These are phyloP conservation scores for Globisporangium splendens DNA, from an alignment of 352 stramenopile species.

Conservation along the genomic window DNA sequence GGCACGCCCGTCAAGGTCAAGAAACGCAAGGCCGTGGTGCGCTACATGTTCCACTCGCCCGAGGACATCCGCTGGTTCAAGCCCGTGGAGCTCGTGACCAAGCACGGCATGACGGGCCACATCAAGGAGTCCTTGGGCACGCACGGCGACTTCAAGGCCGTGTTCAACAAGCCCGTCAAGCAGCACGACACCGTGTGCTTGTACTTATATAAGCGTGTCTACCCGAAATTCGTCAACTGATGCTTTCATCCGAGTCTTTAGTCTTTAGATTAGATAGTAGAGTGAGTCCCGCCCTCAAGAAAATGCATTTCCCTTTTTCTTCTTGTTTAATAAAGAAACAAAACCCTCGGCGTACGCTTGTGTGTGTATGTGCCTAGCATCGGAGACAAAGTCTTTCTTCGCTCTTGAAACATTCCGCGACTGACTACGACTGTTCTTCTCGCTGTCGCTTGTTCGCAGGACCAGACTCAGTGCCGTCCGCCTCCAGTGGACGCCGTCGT, in stretches of 20 bases:
- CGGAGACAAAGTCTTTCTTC: too few relatives aligned
- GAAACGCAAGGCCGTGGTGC: conserved; percentile 96
- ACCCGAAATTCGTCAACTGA: conserved; percentile 93
- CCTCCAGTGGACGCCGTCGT: conserved; percentile 8
- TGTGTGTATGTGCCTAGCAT: too few relatives aligned
- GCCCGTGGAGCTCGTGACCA: conserved; percentile 96
- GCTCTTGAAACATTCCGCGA: too few relatives aligned
- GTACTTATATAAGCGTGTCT: conserved; percentile 99
- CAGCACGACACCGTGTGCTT: conserved; percentile 99
- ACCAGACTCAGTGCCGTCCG: not conserved
- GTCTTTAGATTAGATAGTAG: too few relatives aligned
- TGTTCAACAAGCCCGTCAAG: conserved; percentile 99
- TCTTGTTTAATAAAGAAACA: conserved; percentile 1
- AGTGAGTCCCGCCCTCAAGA: too few relatives aligned
- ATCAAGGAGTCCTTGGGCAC: conserved; percentile 98
- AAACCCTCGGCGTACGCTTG: too few relatives aligned
- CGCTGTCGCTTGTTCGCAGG: conserved; percentile 31
- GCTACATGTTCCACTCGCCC: conserved; percentile 99
- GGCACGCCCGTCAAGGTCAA: conserved; percentile 98
- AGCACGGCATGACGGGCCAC: conserved; percentile 97
- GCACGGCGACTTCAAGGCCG: conserved; percentile 98
- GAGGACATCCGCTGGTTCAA: conserved; percentile 99
- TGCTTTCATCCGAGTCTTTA: not conserved
- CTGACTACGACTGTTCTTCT: conserved; percentile 11
- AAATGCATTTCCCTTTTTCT: not conserved